Evolutionary conservation across 306 rosid species (phyloP).

Genomic region (Vachellia pachyceras): DNA sequence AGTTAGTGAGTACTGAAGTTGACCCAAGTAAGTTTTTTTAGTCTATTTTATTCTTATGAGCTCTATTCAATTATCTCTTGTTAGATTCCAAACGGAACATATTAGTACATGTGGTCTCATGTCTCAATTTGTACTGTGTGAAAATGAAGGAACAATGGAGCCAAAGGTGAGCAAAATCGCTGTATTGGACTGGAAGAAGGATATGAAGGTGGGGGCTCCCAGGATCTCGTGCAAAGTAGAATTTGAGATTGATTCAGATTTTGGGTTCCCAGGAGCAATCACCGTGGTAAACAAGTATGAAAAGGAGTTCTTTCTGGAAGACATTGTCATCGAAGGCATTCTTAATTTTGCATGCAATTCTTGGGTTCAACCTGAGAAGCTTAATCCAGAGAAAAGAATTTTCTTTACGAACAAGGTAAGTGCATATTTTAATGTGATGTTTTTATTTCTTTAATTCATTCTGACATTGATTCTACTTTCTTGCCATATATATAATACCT

Average conservation of each 20-base stretch:
- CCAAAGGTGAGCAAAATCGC: conserved; percentile 42
- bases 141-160: conserved; percentile 43
- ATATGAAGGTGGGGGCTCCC: neutral
- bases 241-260: conserved; percentile 40
- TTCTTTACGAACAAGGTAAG: conserved; percentile 35
- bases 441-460: neutral
- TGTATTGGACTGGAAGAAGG: conserved; percentile 31
- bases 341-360: neutral
- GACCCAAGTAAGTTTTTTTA: conserved; percentile 36
- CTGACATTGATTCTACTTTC: too few species aligned
- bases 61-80: neutral
- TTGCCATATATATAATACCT: too few species aligned
- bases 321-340: conserved; percentile 18
- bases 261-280: conserved; percentile 53
- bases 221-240: neutral
- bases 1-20: conserved; percentile 43
- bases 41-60: neutral
- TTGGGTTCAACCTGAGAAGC: conserved; percentile 8
- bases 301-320: conserved; percentile 45
- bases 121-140: neutral
- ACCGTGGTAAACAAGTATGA: conserved; percentile 41
- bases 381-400: conserved; percentile 32
- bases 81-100: neutral
- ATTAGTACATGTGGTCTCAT: neutral
- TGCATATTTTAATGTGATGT: neutral